These are phyloP conservation scores for Postia placenta DNA, from an alignment of 768 basidiomycete genomes.

Conservation along the genomic window DNA sequence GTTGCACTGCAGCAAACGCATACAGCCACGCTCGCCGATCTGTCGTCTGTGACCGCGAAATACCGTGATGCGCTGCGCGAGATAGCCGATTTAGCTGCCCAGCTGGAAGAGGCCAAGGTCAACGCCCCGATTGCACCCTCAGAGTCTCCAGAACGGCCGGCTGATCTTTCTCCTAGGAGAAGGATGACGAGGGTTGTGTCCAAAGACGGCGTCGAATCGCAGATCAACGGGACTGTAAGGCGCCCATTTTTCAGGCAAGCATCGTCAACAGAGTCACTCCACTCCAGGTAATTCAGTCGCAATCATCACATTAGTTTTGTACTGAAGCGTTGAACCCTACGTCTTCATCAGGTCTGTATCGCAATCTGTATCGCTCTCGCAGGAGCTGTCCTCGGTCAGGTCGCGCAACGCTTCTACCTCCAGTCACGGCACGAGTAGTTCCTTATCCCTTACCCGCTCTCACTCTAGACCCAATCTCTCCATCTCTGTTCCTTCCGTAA, in stretches of 20 bases:
- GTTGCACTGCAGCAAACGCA: slow-evolving; percentile 76
- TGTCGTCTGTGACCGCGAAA: slow-evolving; percentile 72
- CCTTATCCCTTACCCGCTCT: slow-evolving; percentile 53
- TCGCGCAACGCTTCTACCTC: slow-evolving; percentile 81
- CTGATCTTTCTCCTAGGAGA: slow-evolving; percentile 45
- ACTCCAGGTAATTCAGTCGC: slow-evolving; percentile 57
- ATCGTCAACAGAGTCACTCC: slow-evolving; percentile 82
- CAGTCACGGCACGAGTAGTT: slow-evolving; percentile 65
- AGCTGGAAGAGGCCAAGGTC: slow-evolving; percentile 83
- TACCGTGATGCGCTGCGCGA: slow-evolving; percentile 87
- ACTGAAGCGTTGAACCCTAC: slow-evolving; percentile 1
- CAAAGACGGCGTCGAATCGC: slow-evolving; percentile 45
- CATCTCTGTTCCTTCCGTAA: slow-evolving; percentile 44
- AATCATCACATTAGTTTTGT: slow-evolving; percentile 1
- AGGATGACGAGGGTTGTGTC: slow-evolving; percentile 45
- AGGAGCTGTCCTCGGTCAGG: slow-evolving; percentile 88
- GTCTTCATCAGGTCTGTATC: slow-evolving; percentile 66
- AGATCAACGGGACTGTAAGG: slow-evolving; percentile 44
- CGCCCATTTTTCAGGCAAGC: slow-evolving; percentile 83
- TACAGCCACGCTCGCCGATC: slow-evolving; percentile 70
- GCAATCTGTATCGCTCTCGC: slow-evolving; percentile 93
- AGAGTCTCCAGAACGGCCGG: slow-evolving; percentile 38
- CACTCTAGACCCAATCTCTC: slow-evolving; percentile 48
- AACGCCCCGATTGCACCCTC: slow-evolving; percentile 37
- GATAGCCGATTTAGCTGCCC: slow-evolving; percentile 89